phyloP scores from a whole-genome alignment of 768 basidiomycete genomes.

The Hebeloma cylindrosporum region DNA sequence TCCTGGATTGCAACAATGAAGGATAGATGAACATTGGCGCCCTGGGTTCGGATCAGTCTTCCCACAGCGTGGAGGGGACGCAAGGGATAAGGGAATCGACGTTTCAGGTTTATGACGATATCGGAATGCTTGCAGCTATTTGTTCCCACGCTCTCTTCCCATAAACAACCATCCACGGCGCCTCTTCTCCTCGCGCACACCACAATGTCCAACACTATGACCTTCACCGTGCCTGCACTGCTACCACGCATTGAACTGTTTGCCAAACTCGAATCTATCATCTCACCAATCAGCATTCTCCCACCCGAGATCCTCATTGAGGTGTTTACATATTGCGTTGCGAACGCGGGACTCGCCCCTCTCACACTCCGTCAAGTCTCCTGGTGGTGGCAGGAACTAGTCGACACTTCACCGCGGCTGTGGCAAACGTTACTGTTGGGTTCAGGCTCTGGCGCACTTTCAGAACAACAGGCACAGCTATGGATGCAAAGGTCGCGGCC shows the following conservation, averaged over 20 bases:
- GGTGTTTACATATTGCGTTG: conserved; percentile 50
- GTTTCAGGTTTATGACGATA: too few species aligned
- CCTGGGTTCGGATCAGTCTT: too few species aligned
- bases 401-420: conserved; percentile 51
- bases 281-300: conserved; percentile 32
- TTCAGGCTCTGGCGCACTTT: conserved; percentile 32
- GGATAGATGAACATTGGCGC: too few species aligned
- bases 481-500: conserved; percentile 57
- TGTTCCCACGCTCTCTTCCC: too few species aligned
- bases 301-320: conserved; percentile 66
- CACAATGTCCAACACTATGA: too few species aligned
- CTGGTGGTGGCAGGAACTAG: conserved; percentile 55
- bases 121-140: too few species aligned
- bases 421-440: conserved; percentile 66
- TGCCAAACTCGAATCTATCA: neutral
- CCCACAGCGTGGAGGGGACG: too few species aligned
- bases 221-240: too few species aligned
- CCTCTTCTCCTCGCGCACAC: too few species aligned
- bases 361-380: conserved; percentile 55
- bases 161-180: too few species aligned
- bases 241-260: neutral
- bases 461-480: conserved; percentile 48
- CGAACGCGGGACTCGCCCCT: conserved; percentile 47
- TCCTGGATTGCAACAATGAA: too few species aligned
- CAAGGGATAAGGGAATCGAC: too few species aligned